Evolutionary conservation across 345 rosid genomes (phyloP), one percentile per base, ranked within the genome.

Genomic region (Leavenworthia alabamica): DNA sequence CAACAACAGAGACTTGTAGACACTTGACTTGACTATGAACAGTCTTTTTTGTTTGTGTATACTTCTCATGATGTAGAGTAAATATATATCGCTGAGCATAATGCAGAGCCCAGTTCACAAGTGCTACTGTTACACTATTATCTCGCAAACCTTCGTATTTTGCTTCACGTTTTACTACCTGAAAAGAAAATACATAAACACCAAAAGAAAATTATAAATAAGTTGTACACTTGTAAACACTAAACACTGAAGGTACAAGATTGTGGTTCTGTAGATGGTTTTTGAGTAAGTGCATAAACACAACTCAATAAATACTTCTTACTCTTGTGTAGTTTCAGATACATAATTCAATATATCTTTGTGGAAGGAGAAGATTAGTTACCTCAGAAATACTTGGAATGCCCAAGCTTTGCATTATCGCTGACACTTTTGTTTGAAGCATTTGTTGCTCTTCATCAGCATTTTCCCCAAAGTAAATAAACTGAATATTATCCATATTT

Each of bases 101-200:
- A 60, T 97, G 96, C 61, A 93, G 88, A 56, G 81, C 81, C 99
- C 99, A 93, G 68, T 87, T 77, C 60, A 89, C 64, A 63, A 93
- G 68, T 55, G 85, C 78, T 56, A 80, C 74, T 68, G 77, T 78
- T 46, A 69, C 71, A 65, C 75, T 69, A 64, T 75, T 60, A 64
- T 83, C 91, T 49, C 58, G 58, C 72, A 20, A 75, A 64, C 89
- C 84, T 71, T 75, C 46, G 63, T 70, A 80, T 64, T 70, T 79
- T 6, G 95, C 92, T 76, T 89, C 86, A 52, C 90, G 89, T 58
- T 80, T 83, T 71, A 86, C 83, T 15, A 85, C 81, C 98, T 91
- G 79, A 49, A n/a, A n/a, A n/a, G n/a, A 67, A 31, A 11, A n/a
- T 0, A 37, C 1, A 26, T 10, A 43, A 23, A 37, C 14, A 62